Conservation (phyloP, 2,329 filamentous ascomycete species). For the Karstenula rhodostoma region DNA sequence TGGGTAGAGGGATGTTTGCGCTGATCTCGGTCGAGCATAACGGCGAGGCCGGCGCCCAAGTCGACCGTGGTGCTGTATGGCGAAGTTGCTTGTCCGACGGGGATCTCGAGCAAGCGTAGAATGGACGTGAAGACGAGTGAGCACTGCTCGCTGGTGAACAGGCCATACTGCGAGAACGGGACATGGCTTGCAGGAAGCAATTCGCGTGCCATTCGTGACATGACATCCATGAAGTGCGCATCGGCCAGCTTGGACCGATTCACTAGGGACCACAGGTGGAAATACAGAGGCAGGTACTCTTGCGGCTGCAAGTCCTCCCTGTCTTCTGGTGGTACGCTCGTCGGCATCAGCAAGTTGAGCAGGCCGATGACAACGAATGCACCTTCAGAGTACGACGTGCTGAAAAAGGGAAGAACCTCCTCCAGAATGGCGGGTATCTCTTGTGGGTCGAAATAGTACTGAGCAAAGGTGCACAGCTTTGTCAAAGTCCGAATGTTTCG, state of each 20-base stretch:
- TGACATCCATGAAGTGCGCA: constrained; percentile 84
- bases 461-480: constrained; percentile 88
- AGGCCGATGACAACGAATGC: constrained; percentile 92
- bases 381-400: constrained; percentile 88
- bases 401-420: constrained; percentile 72
- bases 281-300: constrained; percentile 90
- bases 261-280: constrained; percentile 94
- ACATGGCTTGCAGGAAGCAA: constrained; percentile 78
- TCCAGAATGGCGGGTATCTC: constrained; percentile 77
- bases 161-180: constrained; percentile 83
- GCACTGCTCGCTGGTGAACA: constrained; percentile 92
- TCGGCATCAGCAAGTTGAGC: constrained; percentile 88
- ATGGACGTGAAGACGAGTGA: constrained; percentile 92
- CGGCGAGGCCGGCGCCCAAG: constrained; percentile 79
- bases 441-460: constrained; percentile 89
- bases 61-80: constrained; percentile 86
- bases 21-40: constrained; percentile 89
- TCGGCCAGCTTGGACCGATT: constrained; percentile 89
- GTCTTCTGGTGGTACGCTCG: constrained; percentile 75
- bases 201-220: constrained; percentile 87
- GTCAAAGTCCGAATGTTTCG: constrained; percentile 77
- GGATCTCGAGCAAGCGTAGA: constrained; percentile 89
- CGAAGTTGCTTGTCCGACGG: constrained; percentile 93
- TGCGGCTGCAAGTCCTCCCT: constrained; percentile 82
- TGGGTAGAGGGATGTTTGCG: constrained; percentile 93